phyloP scores from a whole-genome alignment of 495 filamentous ascomycete genomes.

The Astrothelium macrocarpum region DNA sequence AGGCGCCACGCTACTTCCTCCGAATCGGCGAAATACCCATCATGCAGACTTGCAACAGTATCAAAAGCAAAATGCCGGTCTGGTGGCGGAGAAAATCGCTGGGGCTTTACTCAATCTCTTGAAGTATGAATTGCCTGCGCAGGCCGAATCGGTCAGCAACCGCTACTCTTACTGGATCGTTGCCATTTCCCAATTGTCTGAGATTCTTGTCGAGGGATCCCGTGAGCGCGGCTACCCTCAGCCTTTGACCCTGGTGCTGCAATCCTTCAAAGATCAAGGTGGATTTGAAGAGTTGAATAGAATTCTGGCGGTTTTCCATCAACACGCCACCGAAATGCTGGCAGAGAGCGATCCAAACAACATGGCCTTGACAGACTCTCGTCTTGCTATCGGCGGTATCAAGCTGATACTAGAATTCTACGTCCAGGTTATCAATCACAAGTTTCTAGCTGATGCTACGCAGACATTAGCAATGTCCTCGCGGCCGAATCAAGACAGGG shows the following conservation, averaged over 20 bases:
- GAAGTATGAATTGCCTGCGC: conserved; percentile 29
- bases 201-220: conserved; percentile 65
- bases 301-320: neutral
- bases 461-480: conserved; percentile 54
- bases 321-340: neutral
- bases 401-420: conserved; percentile 82
- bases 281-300: conserved; percentile 55
- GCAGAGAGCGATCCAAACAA: neutral
- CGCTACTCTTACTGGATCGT: conserved; percentile 70
- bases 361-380: neutral
- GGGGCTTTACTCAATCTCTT: conserved; percentile 60
- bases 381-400: conserved; percentile 46
- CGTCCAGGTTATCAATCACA: conserved; percentile 60
- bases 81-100: conserved; percentile 71
- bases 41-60: conserved; percentile 19
- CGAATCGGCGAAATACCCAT: conserved; percentile 52
- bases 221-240: conserved; percentile 53
- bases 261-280: conserved; percentile 72
- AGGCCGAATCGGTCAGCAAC: conserved; percentile 36
- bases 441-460: conserved; percentile 64
- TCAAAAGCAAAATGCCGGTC: conserved; percentile 53
- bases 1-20: conserved; percentile 66
- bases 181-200: conserved; percentile 63
- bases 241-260: conserved; percentile 67
- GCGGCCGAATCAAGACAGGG: conserved; percentile 42